These are phyloP conservation scores for Rhynchospora pubera DNA, from an alignment of 176 grass and related monocot species.

Conservation along the genomic window DNA sequence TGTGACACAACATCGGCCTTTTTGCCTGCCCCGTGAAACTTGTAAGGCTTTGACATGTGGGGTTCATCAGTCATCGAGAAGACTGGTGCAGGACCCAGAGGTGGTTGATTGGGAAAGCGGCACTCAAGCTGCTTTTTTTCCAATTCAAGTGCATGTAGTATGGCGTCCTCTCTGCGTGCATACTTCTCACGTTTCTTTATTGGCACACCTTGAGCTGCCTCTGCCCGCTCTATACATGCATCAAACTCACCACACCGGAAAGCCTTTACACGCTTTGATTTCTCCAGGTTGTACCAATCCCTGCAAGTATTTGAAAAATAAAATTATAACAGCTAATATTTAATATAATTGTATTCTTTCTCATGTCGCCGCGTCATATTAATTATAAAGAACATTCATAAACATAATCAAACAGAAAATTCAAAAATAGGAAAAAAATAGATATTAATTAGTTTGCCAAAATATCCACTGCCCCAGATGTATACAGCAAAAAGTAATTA, in stretches of 20 bases:
- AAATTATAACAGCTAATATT: neutral
- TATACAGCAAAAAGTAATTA: neutral
- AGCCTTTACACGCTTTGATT: conserved; percentile 96
- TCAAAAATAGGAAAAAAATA: neutral
- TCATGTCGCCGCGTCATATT: neutral
- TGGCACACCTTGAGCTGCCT: conserved; percentile 78
- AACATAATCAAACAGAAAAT: neutral
- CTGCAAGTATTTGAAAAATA: conserved; percentile 39
- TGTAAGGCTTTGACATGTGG: conserved; percentile 21
- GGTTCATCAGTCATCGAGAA: conserved; percentile 27
- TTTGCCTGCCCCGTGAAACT: conserved; percentile 21
- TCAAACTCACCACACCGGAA: conserved; percentile 99
- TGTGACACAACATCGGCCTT: conserved; percentile 54
- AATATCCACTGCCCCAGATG: neutral
- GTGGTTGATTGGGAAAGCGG: conserved; percentile 33
- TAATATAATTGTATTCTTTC: neutral
- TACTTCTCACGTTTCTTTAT: conserved; percentile 99
- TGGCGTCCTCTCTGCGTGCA: conserved; percentile 93
- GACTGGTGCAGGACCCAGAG: conserved; percentile 34
- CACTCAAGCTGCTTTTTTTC: conserved; percentile 74
- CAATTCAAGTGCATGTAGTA: conserved; percentile 93
- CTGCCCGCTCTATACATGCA: conserved; percentile 96
- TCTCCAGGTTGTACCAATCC: conserved; percentile 99
- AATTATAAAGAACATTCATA: neutral
- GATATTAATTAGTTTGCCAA: neutral